Conservation (phyloP, 768 basidiomycete genomes). For the Boletales sp. region DNA sequence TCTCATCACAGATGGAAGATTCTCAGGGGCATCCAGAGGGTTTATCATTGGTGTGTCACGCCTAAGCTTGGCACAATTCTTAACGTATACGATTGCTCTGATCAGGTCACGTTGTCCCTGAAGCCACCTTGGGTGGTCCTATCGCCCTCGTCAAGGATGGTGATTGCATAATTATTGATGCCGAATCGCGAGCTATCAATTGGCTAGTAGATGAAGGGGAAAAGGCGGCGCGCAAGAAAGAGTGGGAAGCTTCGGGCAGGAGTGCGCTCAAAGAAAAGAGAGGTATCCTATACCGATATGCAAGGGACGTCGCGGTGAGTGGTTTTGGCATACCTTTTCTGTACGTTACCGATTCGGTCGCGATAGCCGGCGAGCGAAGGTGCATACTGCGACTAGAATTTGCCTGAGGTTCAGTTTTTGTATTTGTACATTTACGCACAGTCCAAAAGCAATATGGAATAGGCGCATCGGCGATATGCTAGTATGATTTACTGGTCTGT, state of each 20-base stretch:
- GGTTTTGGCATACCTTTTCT: constrained; percentile 2
- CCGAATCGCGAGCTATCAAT: constrained; percentile 58
- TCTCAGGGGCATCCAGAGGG: constrained; percentile 77
- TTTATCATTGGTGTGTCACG: constrained; percentile 50
- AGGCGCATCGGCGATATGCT: no score
- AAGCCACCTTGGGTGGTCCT: constrained; percentile 78
- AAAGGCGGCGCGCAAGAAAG: constrained; percentile 52
- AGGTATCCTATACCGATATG: constrained; percentile 77
- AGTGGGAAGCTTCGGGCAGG: constrained; percentile 71
- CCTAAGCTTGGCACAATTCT: constrained; percentile 4
- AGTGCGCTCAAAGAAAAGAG: constrained; percentile 62
- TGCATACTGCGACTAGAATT: constrained; percentile 73
- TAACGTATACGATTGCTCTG: constrained; percentile 26
- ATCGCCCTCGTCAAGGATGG: constrained; percentile 86
- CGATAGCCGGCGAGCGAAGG: constrained; percentile 74
- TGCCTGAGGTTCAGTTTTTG: neutral
- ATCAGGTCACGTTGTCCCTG: constrained; percentile 57
- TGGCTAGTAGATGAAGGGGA: constrained; percentile 73
- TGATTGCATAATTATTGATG: constrained; percentile 72
- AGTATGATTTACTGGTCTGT: no score
- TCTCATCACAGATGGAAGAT: constrained; percentile 85
- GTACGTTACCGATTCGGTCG: constrained; percentile 5
- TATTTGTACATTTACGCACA: constrained; percentile 4
- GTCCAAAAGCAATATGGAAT: no score
- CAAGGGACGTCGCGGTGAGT: constrained; percentile 82